These are phyloP conservation scores for Trypanosoma melophagium DNA, from an alignment of 208 protist species.

Conservation along the genomic window DNA sequence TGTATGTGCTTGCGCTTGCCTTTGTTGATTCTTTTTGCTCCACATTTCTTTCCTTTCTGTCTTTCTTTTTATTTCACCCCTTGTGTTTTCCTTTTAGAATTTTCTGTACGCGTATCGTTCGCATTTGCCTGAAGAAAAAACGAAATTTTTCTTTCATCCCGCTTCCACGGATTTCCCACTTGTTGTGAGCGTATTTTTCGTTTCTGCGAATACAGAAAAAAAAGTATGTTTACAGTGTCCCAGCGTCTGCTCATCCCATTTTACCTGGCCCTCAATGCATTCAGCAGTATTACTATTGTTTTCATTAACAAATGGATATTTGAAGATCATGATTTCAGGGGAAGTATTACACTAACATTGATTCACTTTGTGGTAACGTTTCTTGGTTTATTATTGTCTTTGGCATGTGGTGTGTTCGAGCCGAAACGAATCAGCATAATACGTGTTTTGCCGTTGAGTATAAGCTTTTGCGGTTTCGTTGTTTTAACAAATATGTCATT, in stretches of 20 bases:
- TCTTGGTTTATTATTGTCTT: constrained; percentile 48
- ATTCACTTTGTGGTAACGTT: constrained; percentile 75
- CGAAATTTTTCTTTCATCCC: not conserved
- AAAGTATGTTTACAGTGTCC: not conserved
- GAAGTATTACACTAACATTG: constrained; percentile 57
- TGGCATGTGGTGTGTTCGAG: constrained; percentile 47
- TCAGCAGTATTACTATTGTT: constrained; percentile 55
- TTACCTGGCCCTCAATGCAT: constrained; percentile 60
- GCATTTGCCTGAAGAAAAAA: not conserved
- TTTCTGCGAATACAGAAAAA: not conserved
- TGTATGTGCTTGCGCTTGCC: constrained; percentile 2
- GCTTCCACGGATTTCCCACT: not conserved
- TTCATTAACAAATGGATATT: constrained; percentile 77
- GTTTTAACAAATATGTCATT: constrained; percentile 87
- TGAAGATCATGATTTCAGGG: constrained; percentile 46
- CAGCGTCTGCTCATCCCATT: constrained; percentile 22
- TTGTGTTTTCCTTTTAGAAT: constrained; percentile 14
- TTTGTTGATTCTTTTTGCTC: constrained; percentile 3
- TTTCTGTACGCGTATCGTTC: not conserved
- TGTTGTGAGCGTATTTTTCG: not conserved
- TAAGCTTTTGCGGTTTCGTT: constrained; percentile 88
- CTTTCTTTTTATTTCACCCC: not conserved
- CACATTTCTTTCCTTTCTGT: constrained; percentile 7
- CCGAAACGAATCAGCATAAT: constrained; percentile 44
- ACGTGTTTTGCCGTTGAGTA: constrained; percentile 67